phyloP scores from a whole-genome alignment of 768 basidiomycete species.

The Baorangia bicolor region DNA sequence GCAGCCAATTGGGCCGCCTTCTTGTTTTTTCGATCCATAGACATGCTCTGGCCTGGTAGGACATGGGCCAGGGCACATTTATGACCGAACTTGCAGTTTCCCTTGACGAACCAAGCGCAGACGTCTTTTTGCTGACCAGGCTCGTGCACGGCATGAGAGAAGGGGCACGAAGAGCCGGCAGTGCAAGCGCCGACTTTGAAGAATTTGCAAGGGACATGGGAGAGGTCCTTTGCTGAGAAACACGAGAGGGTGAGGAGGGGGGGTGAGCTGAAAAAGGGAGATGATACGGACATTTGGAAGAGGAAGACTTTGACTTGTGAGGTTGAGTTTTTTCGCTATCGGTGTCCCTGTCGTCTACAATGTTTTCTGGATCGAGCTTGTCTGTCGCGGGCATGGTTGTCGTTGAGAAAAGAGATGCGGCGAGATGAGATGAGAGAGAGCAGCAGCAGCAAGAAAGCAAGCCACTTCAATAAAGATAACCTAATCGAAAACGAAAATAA shows the following conservation, averaged over 20 bases:
- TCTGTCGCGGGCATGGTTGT: slow-evolving; percentile 22
- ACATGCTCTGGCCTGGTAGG: slow-evolving; percentile 89
- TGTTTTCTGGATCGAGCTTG: slow-evolving; percentile 18
- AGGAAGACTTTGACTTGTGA: slow-evolving; percentile 27
- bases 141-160: slow-evolving; percentile 76
- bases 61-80: slow-evolving; percentile 94
- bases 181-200: slow-evolving; percentile 94
- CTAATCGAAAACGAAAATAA: no score
- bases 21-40: slow-evolving; percentile 98
- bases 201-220: slow-evolving; percentile 98
- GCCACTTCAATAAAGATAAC: no score
- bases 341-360: slow-evolving; percentile 20
- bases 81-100: slow-evolving; percentile 78
- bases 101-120: slow-evolving; percentile 92
- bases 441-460: no score
- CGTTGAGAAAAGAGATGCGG: background rate
- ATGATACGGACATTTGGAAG: slow-evolving; percentile 33
- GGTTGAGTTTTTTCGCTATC: slow-evolving; percentile 19
- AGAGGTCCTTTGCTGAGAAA: slow-evolving; percentile 76
- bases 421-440: background rate
- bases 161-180: slow-evolving; percentile 92
- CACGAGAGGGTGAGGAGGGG: background rate
- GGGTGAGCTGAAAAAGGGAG: background rate
- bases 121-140: slow-evolving; percentile 79
- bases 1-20: slow-evolving; percentile 78